Conservation (phyloP, 345 rosid species). For the Eucalyptus polyanthemos region DNA sequence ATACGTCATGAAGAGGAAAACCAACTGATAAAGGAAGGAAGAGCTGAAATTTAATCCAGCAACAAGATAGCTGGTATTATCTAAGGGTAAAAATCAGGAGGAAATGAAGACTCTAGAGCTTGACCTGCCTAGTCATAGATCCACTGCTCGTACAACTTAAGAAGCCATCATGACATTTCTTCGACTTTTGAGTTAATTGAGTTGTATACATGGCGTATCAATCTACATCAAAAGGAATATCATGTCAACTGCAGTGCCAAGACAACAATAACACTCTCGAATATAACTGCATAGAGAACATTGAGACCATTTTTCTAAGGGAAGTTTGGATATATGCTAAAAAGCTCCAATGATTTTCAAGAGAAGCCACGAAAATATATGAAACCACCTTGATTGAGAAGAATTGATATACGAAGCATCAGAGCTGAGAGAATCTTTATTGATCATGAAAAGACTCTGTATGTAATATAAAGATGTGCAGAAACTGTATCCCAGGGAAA, state of each 20-base stretch:
- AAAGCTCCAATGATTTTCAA: neutral
- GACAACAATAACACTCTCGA: neutral
- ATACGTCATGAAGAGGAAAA: too few relatives aligned
- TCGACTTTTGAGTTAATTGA: constrained; percentile 44
- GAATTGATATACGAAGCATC: neutral
- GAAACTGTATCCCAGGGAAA: neutral
- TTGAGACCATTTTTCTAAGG: neutral
- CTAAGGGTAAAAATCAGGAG: too few relatives aligned
- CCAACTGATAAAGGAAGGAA: too few relatives aligned
- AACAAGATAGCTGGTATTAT: too few relatives aligned
- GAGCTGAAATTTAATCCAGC: too few relatives aligned
- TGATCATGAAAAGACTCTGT: neutral
- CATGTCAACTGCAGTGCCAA: neutral
- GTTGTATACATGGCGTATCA: constrained; percentile 42
- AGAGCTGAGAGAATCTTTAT: neutral
- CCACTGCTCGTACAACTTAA: constrained; percentile 17
- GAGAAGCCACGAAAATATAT: neutral
- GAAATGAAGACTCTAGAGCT: neutral
- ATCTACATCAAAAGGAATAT: neutral
- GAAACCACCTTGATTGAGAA: neutral
- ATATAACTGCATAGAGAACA: neutral
- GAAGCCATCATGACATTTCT: constrained; percentile 54
- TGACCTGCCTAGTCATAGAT: constrained; percentile 36
- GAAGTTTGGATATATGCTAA: neutral
- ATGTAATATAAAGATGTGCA: neutral